Evolutionary conservation across 2,329 filamentous ascomycete genomes (phyloP).

Genomic region (Aureobasidium sp.): DNA sequence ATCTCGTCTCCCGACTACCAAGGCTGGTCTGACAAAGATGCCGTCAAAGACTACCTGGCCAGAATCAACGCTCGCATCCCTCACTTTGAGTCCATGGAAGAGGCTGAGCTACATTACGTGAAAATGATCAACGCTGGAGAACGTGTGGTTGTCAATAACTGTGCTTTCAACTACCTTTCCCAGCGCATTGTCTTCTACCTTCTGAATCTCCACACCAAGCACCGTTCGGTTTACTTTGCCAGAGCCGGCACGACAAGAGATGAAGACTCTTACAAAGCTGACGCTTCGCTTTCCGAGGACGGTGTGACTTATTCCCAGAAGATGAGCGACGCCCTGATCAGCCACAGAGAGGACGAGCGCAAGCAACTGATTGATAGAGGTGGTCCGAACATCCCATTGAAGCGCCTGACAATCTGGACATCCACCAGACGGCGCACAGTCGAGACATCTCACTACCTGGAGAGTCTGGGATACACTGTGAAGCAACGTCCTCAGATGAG

Average conservation of each 20-base stretch:
- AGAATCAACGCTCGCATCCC: constrained; percentile 91
- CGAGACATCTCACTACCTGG: constrained; percentile 79
- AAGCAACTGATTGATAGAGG: constrained; percentile 61
- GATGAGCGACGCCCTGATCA: constrained; percentile 77
- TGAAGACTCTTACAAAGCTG: constrained; percentile 85
- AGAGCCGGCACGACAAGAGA: constrained; percentile 79
- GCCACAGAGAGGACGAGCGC: constrained; percentile 76
- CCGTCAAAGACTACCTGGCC: constrained; percentile 82
- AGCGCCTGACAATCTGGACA: constrained; percentile 87
- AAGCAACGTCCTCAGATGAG: constrained; percentile 93
- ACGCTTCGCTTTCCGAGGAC: constrained; percentile 74
- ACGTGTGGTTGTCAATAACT: constrained; percentile 91
- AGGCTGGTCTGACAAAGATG: constrained; percentile 86
- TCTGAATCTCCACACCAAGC: constrained; percentile 95
- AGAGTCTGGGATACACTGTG: constrained; percentile 73
- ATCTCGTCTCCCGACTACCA: constrained; percentile 96
- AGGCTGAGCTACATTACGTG: constrained; percentile 90
- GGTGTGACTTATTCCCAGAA: constrained; percentile 74
- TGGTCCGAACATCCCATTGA: constrained; percentile 59
- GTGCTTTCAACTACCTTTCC: constrained; percentile 91
- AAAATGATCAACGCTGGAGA: constrained; percentile 99
- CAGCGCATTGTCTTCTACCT: constrained; percentile 98
- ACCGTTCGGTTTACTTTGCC: constrained; percentile 86
- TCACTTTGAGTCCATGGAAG: constrained; percentile 93
- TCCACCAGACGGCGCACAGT: constrained; percentile 85